phyloP scores from a whole-genome alignment of 1,284 basidiomycete species.

The Pseudozyma flocculosa region DNA sequence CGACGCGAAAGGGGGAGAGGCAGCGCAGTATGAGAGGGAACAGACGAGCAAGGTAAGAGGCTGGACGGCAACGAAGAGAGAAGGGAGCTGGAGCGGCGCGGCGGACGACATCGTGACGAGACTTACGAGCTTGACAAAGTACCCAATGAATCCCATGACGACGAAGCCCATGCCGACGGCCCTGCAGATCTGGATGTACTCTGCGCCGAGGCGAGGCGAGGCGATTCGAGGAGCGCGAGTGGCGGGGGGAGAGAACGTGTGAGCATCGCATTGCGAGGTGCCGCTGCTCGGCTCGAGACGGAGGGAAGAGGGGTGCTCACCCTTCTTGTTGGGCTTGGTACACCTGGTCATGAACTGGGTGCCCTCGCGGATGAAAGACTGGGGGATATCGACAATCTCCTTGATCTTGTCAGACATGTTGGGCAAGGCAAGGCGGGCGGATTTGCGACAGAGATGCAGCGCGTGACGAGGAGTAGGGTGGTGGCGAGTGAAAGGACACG shows the following conservation, averaged over 20 bases:
- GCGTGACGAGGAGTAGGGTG: not conserved
- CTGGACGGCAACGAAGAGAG: too few relatives aligned
- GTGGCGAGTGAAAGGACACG: not conserved
- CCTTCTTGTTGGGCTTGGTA: constrained; percentile 94
- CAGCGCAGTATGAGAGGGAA: not conserved
- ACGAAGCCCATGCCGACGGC: constrained; percentile 56
- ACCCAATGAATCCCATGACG: constrained; percentile 58
- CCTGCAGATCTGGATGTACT: constrained; percentile 57
- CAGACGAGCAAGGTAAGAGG: not conserved
- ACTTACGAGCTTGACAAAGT: constrained; percentile 57
- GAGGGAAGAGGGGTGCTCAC: constrained; percentile 60
- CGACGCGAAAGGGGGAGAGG: not conserved
- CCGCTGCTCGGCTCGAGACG: too few relatives aligned
- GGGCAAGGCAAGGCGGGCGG: too few relatives aligned
- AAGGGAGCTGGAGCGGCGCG: too few relatives aligned
- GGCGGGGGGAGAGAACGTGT: not conserved
- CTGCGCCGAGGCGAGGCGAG: constrained; percentile 20
- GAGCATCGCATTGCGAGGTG: too few relatives aligned
- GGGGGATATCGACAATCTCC: constrained; percentile 87
- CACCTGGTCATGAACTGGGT: constrained; percentile 94
- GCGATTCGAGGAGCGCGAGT: not conserved
- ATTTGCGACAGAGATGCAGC: not conserved
- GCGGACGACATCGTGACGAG: not conserved
- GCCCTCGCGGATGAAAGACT: constrained; percentile 88
- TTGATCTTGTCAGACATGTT: constrained; percentile 83